These are phyloP conservation scores for Pharus latifolius DNA, from an alignment of 176 grass and related monocot genomes.

Conservation along the genomic window DNA sequence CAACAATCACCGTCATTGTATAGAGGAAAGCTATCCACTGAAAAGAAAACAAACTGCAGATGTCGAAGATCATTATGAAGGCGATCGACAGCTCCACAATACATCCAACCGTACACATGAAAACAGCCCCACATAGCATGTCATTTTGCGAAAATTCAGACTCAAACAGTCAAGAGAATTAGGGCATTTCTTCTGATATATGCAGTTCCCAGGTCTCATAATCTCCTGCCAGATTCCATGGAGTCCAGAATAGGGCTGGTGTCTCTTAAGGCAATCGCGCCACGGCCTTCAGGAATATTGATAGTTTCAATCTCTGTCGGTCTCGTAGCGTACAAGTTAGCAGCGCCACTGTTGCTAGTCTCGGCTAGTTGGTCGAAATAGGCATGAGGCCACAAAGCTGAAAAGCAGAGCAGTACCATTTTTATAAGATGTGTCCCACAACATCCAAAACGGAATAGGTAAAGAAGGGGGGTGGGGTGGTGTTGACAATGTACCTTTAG, in stretches of 20 bases:
- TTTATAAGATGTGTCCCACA: background rate
- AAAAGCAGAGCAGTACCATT: background rate
- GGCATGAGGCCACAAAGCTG: conserved; percentile 77
- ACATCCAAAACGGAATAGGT: background rate
- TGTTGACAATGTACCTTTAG: conserved; percentile 51
- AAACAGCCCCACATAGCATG: background rate
- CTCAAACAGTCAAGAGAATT: background rate
- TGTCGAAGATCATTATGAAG: background rate
- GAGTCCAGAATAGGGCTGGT: conserved; percentile 28
- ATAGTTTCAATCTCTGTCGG: conserved; percentile 33
- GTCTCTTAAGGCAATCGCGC: conserved; percentile 28
- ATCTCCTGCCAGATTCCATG: conserved; percentile 40
- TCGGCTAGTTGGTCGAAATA: conserved; percentile 42
- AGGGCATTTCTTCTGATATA: background rate
- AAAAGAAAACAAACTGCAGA: background rate
- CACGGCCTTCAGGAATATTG: conserved; percentile 25
- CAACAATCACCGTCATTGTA: too few species aligned
- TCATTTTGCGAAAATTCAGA: background rate
- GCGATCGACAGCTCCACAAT: background rate
- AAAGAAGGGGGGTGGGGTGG: background rate
- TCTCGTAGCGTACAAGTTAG: conserved; percentile 29
- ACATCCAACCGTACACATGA: background rate
- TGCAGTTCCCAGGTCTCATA: background rate
- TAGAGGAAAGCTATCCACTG: background rate
- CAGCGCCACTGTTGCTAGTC: conserved; percentile 17